Evolutionary conservation across 75 land plant genomes (phyloP).

Genomic region (Chamaecyparis obtusa): DNA sequence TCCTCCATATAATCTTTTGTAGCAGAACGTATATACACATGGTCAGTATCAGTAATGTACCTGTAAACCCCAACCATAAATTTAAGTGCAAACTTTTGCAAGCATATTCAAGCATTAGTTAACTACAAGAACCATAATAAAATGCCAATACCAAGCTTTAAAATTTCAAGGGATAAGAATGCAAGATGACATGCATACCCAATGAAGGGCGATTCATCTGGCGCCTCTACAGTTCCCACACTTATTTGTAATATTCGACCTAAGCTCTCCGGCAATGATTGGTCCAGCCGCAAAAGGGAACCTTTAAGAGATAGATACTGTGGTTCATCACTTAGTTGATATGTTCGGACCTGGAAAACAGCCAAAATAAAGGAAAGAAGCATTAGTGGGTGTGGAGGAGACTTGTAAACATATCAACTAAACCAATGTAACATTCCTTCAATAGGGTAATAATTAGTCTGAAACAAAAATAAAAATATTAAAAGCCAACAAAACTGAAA

Average conservation of each 20-base stretch:
- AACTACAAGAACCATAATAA: background rate
- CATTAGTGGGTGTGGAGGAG: background rate
- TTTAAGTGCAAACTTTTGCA: background rate
- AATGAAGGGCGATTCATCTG: slow-evolving; percentile 41
- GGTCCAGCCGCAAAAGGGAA: slow-evolving; percentile 10
- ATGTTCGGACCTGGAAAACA: slow-evolving; percentile 30
- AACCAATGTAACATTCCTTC: background rate
- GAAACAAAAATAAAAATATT: background rate
- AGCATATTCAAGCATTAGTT: background rate
- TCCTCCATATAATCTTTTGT: slow-evolving; percentile 46
- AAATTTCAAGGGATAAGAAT: slow-evolving; percentile 3
- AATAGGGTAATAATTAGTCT: background rate
- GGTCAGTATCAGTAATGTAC: slow-evolving; percentile 42
- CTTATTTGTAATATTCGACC: slow-evolving; percentile 34
- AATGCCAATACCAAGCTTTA: background rate
- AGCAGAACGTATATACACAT: slow-evolving; percentile 43
- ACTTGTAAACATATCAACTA: background rate
- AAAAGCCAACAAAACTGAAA: background rate
- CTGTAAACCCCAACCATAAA: slow-evolving; percentile 17
- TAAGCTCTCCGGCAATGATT: background rate
- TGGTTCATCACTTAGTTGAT: slow-evolving; percentile 18
- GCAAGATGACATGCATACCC: slow-evolving; percentile 19
- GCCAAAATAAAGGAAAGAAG: background rate
- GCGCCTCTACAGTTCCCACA: slow-evolving; percentile 42
- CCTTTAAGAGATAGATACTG: slow-evolving; percentile 18